These are phyloP conservation scores for Scheffersomyces ergatensis DNA, from an alignment of 805 yeast genomes.

Conservation along the genomic window DNA sequence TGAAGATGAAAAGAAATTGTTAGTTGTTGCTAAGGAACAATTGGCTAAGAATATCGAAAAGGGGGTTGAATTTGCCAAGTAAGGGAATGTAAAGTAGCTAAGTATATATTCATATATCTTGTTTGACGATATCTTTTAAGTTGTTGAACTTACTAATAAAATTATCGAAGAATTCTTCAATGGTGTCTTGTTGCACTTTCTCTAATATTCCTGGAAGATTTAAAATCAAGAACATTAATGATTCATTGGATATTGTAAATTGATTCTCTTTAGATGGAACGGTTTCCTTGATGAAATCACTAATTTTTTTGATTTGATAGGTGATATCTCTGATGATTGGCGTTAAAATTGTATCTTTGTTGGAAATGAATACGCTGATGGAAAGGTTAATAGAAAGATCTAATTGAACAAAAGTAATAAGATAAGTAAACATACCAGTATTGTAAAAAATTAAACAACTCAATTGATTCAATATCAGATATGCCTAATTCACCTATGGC, in stretches of 20 bases:
- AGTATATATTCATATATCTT: too few relatives aligned
- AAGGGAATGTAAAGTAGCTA: too few relatives aligned
- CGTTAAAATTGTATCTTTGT: too few relatives aligned
- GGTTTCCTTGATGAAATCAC: too few relatives aligned
- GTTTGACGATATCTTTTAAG: neutral
- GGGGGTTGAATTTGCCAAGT: constrained; percentile 50
- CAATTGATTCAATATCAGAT: neutral
- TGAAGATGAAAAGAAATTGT: constrained; percentile 53
- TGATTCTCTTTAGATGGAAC: too few relatives aligned
- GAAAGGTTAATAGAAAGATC: too few relatives aligned
- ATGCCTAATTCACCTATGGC: too few relatives aligned
- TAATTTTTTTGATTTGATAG: too few relatives aligned
- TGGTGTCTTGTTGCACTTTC: neutral
- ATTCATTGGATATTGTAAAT: neutral
- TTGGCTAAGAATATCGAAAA: constrained; percentile 55
- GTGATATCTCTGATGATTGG: too few relatives aligned
- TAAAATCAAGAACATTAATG: neutral
- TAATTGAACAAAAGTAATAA: too few relatives aligned
- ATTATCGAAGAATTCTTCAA: neutral
- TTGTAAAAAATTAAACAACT: neutral
- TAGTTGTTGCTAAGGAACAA: constrained; percentile 52
- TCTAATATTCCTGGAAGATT: neutral
- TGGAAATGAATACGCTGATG: too few relatives aligned
- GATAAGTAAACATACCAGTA: neutral
- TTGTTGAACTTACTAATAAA: neutral